Conservation (phyloP, 305 asterid genomes). For the Caryopteris hybrid region DNA sequence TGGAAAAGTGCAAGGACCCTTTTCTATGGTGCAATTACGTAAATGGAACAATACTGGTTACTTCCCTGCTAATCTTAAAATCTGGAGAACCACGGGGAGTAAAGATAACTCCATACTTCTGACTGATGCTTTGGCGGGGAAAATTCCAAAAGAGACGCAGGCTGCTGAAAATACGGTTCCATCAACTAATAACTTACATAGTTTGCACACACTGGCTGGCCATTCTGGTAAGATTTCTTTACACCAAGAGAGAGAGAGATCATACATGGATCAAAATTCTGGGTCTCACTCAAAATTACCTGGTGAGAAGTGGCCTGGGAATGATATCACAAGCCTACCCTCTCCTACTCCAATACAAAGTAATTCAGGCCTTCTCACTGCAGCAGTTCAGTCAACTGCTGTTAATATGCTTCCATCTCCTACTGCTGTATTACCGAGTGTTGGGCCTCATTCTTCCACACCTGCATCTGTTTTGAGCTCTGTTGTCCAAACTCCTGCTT, state of each 20-base stretch:
- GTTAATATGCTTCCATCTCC: conserved; percentile 42
- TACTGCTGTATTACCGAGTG: conserved; percentile 41
- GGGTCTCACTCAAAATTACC: conserved; percentile 35
- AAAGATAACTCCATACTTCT: conserved; percentile 61
- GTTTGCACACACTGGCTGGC: conserved; percentile 23
- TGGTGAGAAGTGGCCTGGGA: conserved; percentile 42
- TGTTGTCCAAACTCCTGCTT: conserved; percentile 35
- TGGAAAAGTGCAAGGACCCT: conserved; percentile 97
- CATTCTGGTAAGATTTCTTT: conserved; percentile 30
- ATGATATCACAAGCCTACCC: conserved; percentile 48
- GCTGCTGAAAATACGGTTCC: conserved; percentile 28
- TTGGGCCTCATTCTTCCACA: conserved; percentile 31
- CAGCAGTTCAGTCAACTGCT: conserved; percentile 37
- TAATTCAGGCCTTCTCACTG: conserved; percentile 34
- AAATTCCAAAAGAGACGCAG: conserved; percentile 45
- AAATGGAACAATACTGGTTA: conserved; percentile 97
- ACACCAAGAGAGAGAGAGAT: conserved; percentile 37
- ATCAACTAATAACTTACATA: conserved; percentile 17
- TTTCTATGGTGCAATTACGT: conserved; percentile 83
- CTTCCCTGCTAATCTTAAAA: conserved; percentile 72
- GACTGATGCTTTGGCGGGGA: conserved; percentile 80
- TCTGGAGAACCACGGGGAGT: conserved; percentile 65
- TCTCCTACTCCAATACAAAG: conserved; percentile 73
- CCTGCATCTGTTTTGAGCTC: conserved; percentile 43
- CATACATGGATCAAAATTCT: conserved; percentile 30